Evolutionary conservation across 139 green algal species (phyloP).

Genomic region (Coccomyxa sp.): DNA sequence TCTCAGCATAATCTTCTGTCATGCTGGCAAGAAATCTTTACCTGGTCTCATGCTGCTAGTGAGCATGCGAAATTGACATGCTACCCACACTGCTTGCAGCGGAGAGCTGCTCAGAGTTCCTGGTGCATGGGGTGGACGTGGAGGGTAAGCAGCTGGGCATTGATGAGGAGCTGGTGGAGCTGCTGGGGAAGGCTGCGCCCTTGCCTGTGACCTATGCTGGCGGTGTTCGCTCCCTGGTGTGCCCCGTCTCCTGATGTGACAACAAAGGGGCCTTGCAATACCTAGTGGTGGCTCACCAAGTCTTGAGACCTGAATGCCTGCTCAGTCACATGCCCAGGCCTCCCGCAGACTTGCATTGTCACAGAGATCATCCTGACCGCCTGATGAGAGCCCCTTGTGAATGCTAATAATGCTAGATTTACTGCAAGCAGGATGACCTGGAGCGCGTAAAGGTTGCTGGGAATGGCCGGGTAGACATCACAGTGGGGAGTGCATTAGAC

Average conservation of each 20-base stretch:
- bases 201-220: slow-evolving; percentile 95
- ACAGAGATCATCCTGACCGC: not conserved
- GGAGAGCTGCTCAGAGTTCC: slow-evolving; percentile 86
- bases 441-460: slow-evolving; percentile 65
- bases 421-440: slow-evolving; percentile 66
- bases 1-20: too few relatives aligned
- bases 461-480: slow-evolving; percentile 85
- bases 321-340: too few relatives aligned
- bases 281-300: too few relatives aligned
- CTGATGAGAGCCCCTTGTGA: not conserved
- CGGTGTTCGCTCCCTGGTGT: slow-evolving; percentile 77
- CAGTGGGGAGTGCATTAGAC: slow-evolving; percentile 94
- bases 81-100: too few relatives aligned
- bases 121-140: slow-evolving; percentile 98
- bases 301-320: too few relatives aligned
- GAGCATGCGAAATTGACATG: too few relatives aligned
- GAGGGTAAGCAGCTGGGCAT: slow-evolving; percentile 94
- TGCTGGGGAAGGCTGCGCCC: slow-evolving; percentile 66
- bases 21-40: too few relatives aligned
- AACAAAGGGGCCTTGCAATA: not conserved
- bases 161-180: slow-evolving; percentile 88
- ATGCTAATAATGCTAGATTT: not conserved
- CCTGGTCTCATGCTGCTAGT: too few relatives aligned
- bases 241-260: not conserved
- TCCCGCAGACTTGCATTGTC: not conserved